Conservation (phyloP, 371 early-diverging fungal genomes). For the Catenaria anguillulae region DNA sequence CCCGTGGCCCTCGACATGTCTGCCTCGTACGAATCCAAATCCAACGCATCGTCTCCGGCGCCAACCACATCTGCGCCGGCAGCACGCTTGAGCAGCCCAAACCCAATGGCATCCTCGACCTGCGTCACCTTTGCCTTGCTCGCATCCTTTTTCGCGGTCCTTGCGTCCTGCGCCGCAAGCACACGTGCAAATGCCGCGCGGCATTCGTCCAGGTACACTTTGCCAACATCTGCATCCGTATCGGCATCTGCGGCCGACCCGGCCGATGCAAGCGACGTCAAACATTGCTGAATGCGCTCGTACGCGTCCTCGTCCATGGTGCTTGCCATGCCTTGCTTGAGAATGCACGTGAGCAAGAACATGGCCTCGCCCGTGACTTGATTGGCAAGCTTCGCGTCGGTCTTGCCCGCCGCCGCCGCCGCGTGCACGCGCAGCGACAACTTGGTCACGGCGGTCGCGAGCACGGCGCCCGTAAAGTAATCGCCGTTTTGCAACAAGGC, state of each 20-base stretch:
- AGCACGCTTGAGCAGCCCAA: slow-evolving; percentile 65
- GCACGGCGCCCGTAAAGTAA: slow-evolving; percentile 72
- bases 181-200: slow-evolving; percentile 65
- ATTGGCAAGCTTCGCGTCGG: slow-evolving; percentile 41
- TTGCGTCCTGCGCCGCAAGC: slow-evolving; percentile 47
- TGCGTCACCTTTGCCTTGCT: slow-evolving; percentile 41
- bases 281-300: slow-evolving; percentile 76
- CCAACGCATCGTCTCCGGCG: neutral
- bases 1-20: slow-evolving; percentile 82
- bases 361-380: slow-evolving; percentile 38
- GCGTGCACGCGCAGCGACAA: slow-evolving; percentile 56
- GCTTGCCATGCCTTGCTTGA: slow-evolving; percentile 77
- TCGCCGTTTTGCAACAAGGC: slow-evolving; percentile 78
- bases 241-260: neutral
- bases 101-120: slow-evolving; percentile 74
- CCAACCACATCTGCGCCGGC: slow-evolving; percentile 53
- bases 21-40: slow-evolving; percentile 45
- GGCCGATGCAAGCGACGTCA: slow-evolving; percentile 21
- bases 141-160: slow-evolving; percentile 19
- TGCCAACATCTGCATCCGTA: slow-evolving; percentile 31
- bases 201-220: slow-evolving; percentile 62
- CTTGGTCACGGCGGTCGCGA: slow-evolving; percentile 79
- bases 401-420: slow-evolving; percentile 39
- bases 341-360: slow-evolving; percentile 89
- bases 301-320: slow-evolving; percentile 93